These are phyloP conservation scores for Debaryomycetaceae sp. DNA, from an alignment of 1,139 yeast species.

Conservation along the genomic window DNA sequence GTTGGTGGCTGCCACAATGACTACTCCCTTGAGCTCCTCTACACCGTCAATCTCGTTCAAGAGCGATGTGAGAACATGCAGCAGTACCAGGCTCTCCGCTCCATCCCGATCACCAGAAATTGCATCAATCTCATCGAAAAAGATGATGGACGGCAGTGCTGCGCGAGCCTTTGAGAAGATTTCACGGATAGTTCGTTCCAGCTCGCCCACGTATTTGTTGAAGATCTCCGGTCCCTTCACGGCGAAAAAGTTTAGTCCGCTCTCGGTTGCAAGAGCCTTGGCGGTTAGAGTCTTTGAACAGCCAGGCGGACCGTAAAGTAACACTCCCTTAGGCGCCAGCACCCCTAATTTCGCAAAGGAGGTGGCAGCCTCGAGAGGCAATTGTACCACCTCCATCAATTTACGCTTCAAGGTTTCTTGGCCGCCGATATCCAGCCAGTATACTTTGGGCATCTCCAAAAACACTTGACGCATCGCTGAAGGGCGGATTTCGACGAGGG, in stretches of 20 bases:
- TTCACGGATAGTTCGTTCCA: constrained; percentile 82
- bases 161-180: constrained; percentile 86
- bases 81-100: constrained; percentile 63
- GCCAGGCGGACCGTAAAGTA: constrained; percentile 93
- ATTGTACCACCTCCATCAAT: constrained; percentile 78
- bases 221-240: constrained; percentile 94
- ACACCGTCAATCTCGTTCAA: constrained; percentile 95
- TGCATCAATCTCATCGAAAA: constrained; percentile 94
- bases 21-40: constrained; percentile 86
- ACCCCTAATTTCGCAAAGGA: constrained; percentile 72
- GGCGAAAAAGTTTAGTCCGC: constrained; percentile 84
- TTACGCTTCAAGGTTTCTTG: constrained; percentile 73
- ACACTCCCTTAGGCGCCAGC: constrained; percentile 82
- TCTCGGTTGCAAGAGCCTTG: constrained; percentile 89
- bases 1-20: constrained; percentile 90
- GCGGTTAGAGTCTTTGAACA: constrained; percentile 93
- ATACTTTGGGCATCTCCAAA: constrained; percentile 86
- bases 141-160: constrained; percentile 85
- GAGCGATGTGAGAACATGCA: constrained; percentile 77
- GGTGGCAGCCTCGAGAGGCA: constrained; percentile 79
- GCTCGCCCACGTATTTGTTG: constrained; percentile 90
- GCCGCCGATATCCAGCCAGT: constrained; percentile 95
- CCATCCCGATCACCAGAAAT: constrained; percentile 60
- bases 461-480: constrained; percentile 96
- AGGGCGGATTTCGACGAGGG: constrained; percentile 74